phyloP scores from a whole-genome alignment of 2,329 filamentous ascomycete genomes.

The Sporothrix pseudoabietina region DNA sequence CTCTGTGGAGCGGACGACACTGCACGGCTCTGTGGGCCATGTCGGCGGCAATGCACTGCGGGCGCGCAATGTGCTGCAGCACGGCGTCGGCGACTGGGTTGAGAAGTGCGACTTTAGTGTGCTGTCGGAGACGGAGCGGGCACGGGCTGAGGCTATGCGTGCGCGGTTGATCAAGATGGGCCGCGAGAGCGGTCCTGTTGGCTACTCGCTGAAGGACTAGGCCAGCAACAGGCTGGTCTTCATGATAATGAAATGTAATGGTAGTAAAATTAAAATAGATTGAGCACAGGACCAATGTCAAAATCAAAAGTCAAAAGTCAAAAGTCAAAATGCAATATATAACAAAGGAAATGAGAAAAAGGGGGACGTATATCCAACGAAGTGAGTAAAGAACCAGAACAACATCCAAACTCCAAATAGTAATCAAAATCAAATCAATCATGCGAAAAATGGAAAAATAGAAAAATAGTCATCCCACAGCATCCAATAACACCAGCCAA shows the following conservation, averaged over 20 bases:
- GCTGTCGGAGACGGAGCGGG: constrained; percentile 44
- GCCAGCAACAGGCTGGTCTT: neutral
- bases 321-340: neutral
- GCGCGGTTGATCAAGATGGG: constrained; percentile 64
- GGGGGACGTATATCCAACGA: neutral
- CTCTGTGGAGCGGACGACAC: constrained; percentile 64
- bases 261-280: neutral
- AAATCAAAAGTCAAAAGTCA: no score
- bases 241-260: constrained; percentile 9
- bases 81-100: constrained; percentile 70
- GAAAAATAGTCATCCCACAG: neutral
- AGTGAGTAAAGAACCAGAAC: neutral
- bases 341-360: neutral
- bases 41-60: constrained; percentile 56
- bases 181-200: constrained; percentile 60
- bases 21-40: constrained; percentile 73
- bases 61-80: constrained; percentile 74
- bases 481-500: neutral
- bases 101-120: constrained; percentile 57
- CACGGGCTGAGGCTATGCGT: constrained; percentile 65
- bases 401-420: neutral
- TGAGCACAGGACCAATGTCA: neutral
- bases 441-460: neutral
- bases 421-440: neutral
- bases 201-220: constrained; percentile 62